Percentiles rank a stretch among this genome's conserved stretches.
These are phyloP conservation scores for Priceomyces medius DNA, from an alignment of 805 yeast genomes.

Conservation along the genomic window DNA sequence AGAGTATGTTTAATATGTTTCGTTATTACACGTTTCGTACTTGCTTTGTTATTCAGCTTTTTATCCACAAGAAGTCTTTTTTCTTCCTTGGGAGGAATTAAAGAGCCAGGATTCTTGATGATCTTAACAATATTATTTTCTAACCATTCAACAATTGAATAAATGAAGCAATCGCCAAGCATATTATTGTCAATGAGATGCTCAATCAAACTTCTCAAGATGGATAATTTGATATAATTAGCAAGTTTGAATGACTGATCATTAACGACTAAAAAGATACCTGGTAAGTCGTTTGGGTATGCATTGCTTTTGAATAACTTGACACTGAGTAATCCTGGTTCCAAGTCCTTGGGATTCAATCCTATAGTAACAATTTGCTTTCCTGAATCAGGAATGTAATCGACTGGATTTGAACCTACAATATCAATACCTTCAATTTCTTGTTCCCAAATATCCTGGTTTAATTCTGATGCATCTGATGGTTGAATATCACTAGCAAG, in stretches of 20 bases:
- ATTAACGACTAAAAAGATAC: conserved; percentile 51
- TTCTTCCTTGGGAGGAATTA: conserved; percentile 23
- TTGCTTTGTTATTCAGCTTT: not conserved
- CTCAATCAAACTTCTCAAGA: conserved; percentile 46
- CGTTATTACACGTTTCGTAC: not conserved
- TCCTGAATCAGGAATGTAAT: conserved; percentile 27
- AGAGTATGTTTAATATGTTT: not conserved
- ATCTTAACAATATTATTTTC: conserved; percentile 58
- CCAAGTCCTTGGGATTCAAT: conserved; percentile 19
- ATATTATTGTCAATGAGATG: conserved; percentile 43
- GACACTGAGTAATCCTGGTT: conserved; percentile 18
- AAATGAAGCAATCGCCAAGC: conserved; percentile 71
- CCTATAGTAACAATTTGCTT: conserved; percentile 21
- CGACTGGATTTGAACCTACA: conserved; percentile 39
- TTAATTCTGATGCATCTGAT: conserved; percentile 22
- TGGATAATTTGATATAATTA: conserved; percentile 64
- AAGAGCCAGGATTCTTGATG: conserved; percentile 73
- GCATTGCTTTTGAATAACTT: conserved; percentile 26
- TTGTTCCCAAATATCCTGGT: conserved; percentile 61
- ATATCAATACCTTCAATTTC: conserved; percentile 68
- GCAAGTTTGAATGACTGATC: conserved; percentile 55
- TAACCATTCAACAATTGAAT: conserved; percentile 73
- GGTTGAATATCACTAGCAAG: conserved; percentile 20
- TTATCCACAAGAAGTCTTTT: conserved; percentile 4
- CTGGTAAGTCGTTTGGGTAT: conserved; percentile 72